Evolutionary conservation across 129 eudicot species (phyloP).

Genomic region (Flaveria robusta): DNA sequence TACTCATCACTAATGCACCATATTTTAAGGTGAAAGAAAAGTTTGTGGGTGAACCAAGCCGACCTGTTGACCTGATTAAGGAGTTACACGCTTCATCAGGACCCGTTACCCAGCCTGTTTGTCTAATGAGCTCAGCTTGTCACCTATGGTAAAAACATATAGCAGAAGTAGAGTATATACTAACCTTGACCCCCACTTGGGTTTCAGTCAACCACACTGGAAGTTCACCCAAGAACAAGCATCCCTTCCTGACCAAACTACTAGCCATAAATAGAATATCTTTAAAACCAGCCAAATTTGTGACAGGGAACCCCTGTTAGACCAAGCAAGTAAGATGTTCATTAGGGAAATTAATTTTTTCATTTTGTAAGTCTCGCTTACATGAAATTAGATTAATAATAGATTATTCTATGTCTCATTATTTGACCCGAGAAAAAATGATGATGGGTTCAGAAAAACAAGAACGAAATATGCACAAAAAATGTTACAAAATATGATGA

Average conservation of each 20-base stretch:
- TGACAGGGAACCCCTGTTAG: constrained; percentile 71
- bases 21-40: neutral
- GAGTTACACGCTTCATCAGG: neutral
- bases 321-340: neutral
- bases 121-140: neutral
- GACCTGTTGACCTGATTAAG: neutral
- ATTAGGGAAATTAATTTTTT: neutral
- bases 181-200: constrained; percentile 55
- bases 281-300: constrained; percentile 58
- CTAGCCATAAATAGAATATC: constrained; percentile 53
- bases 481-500: neutral
- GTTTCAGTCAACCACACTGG: constrained; percentile 70
- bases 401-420: neutral
- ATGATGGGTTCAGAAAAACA: neutral
- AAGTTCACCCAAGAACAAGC: constrained; percentile 73
- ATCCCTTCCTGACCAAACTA: constrained; percentile 77
- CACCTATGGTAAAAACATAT: neutral
- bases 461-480: neutral
- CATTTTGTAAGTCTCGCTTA: neutral
- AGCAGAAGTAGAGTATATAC: constrained; percentile 10
- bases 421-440: neutral
- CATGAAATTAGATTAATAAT: neutral
- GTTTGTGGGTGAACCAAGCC: neutral
- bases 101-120: neutral
- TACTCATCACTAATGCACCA: neutral